A percentile compares a stretch with the other conserved stretches of the same genome.
These are phyloP conservation scores for Monosporascus sp. DNA, from an alignment of 2,329 filamentous ascomycete species.

Conservation along the genomic window DNA sequence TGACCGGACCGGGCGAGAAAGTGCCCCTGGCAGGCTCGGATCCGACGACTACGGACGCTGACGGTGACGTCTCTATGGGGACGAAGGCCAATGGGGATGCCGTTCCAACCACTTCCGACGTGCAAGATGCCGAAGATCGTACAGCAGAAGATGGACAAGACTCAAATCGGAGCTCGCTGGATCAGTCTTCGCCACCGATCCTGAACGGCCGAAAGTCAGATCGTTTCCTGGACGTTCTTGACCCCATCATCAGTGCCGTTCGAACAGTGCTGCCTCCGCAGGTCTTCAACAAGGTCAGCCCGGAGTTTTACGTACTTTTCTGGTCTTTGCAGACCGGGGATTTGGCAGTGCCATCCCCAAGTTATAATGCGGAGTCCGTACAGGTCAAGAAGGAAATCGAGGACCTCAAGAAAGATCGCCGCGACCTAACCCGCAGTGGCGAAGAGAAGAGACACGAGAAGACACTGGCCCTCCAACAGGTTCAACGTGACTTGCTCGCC, in stretches of 20 bases:
- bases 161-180: constrained; percentile 13
- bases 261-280: constrained; percentile 54
- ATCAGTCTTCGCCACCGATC: constrained; percentile 17
- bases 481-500: constrained; percentile 63
- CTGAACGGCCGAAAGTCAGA: constrained; percentile 34
- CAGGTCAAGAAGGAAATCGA: constrained; percentile 62
- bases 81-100: constrained; percentile 24
- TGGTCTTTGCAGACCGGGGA: constrained; percentile 87
- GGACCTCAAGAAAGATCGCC: constrained; percentile 63
- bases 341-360: constrained; percentile 66
- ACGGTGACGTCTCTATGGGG: constrained; percentile 55
- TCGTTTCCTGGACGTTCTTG: constrained; percentile 64
- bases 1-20: constrained; percentile 38
- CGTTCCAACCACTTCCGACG: constrained; percentile 6
- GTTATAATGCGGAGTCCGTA: constrained; percentile 72
- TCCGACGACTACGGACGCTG: constrained; percentile 36
- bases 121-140: constrained; percentile 22
- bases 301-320: constrained; percentile 83
- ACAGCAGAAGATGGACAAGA: constrained; percentile 25
- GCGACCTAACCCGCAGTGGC: constrained; percentile 64
- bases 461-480: constrained; percentile 62
- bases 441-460: constrained; percentile 63
- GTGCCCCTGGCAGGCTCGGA: constrained; percentile 18
- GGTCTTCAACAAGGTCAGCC: constrained; percentile 64
- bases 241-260: constrained; percentile 67